Evolutionary conservation across 2,329 filamentous ascomycete species (phyloP).

Genomic region (Cladophialophora chaetospira): DNA sequence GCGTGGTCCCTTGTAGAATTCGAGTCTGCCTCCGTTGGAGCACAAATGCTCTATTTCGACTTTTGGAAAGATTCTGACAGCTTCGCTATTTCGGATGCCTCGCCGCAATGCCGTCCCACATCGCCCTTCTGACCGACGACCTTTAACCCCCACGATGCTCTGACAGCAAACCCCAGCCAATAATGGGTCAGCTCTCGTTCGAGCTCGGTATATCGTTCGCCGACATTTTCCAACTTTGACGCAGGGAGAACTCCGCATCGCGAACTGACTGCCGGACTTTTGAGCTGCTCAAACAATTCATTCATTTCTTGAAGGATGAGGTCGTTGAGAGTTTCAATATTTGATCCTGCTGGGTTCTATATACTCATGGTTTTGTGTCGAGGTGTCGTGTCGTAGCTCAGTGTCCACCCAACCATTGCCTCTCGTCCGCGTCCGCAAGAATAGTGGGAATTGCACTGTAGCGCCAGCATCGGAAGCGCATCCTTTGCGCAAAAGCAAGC

Average conservation of each 20-base stretch:
- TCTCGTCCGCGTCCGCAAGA: background rate
- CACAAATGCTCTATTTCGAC: too few relatives aligned
- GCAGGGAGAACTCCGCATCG: background rate
- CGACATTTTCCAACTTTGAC: background rate
- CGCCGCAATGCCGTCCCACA: background rate
- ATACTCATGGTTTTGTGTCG: too few relatives aligned
- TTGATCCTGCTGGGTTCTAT: too few relatives aligned
- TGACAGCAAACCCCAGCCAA: background rate
- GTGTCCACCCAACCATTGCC: too few relatives aligned
- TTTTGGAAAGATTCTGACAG: too few relatives aligned
- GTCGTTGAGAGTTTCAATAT: too few relatives aligned
- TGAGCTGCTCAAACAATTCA: background rate
- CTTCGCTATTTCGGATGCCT: too few relatives aligned
- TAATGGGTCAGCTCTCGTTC: background rate
- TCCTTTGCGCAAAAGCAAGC: background rate
- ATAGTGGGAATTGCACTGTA: background rate
- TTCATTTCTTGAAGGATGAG: too few relatives aligned
- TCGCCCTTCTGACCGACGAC: slow-evolving; percentile 4
- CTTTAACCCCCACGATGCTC: background rate
- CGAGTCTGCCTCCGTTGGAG: too few relatives aligned
- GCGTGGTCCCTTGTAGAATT: too few relatives aligned
- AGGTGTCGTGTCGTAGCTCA: too few relatives aligned
- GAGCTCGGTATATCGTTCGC: slow-evolving; percentile 1
- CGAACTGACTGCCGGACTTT: background rate
- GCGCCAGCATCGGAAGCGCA: background rate